These are phyloP conservation scores for Phyllosticta capitalensis DNA, from an alignment of 2,329 filamentous ascomycete species.

Conservation along the genomic window DNA sequence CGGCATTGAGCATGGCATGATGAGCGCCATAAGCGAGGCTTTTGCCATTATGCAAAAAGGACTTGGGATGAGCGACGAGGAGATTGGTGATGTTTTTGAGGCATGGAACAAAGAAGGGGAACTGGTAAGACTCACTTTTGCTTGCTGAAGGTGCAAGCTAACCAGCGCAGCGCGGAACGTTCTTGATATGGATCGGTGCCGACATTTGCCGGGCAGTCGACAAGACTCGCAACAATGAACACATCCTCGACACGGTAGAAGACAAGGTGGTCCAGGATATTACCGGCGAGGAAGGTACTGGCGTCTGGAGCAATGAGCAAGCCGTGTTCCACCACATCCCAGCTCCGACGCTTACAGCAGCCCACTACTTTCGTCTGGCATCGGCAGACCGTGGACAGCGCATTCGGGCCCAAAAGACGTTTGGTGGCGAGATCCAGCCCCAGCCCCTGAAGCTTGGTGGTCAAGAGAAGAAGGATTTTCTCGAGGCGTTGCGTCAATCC, in stretches of 20 bases:
- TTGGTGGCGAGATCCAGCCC: slow-evolving; percentile 33
- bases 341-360: slow-evolving; percentile 52
- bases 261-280: slow-evolving; percentile 66
- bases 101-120: slow-evolving; percentile 53
- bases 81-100: slow-evolving; percentile 51
- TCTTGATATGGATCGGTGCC: slow-evolving; percentile 53
- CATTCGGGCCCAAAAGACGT: slow-evolving; percentile 40
- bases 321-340: slow-evolving; percentile 53
- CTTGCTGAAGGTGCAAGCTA: neutral
- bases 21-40: slow-evolving; percentile 54
- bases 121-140: slow-evolving; percentile 29
- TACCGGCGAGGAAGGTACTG: slow-evolving; percentile 57
- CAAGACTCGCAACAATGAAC: slow-evolving; percentile 23
- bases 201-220: slow-evolving; percentile 50
- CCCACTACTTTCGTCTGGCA: slow-evolving; percentile 54
- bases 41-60: slow-evolving; percentile 52
- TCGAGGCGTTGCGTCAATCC: slow-evolving; percentile 51
- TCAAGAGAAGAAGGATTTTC: slow-evolving; percentile 33
- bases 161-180: slow-evolving; percentile 40
- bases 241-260: slow-evolving; percentile 52
- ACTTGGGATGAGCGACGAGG: slow-evolving; percentile 50
- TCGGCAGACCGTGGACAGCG: slow-evolving; percentile 53
- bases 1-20: slow-evolving; percentile 64
- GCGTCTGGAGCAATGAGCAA: slow-evolving; percentile 56
- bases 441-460: slow-evolving; percentile 21